These are phyloP conservation scores for Fusarium camptoceras DNA, from an alignment of 2,329 filamentous ascomycete genomes.

Conservation along the genomic window DNA sequence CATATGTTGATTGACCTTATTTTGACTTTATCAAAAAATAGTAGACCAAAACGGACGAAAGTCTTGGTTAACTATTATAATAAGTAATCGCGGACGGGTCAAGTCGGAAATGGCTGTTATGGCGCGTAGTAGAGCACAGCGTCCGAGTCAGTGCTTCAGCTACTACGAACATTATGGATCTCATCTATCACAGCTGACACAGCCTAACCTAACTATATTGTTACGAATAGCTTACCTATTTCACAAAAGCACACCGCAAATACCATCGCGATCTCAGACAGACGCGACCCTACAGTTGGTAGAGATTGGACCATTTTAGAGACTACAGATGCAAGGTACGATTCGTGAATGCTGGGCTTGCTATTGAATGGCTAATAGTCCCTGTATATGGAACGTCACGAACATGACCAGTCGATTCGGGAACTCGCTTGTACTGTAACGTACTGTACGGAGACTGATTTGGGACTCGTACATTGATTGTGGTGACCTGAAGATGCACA, in stretches of 20 bases:
- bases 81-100: not conserved
- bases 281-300: not conserved
- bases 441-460: not conserved
- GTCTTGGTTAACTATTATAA: not conserved
- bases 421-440: not conserved
- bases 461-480: conserved; percentile 10
- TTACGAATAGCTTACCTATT: not conserved
- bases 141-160: conserved; percentile 8
- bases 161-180: not conserved
- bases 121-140: not conserved
- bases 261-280: not conserved
- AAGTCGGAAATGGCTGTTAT: not conserved
- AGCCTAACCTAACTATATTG: not conserved
- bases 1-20: not conserved
- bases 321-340: not conserved
- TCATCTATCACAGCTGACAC: not conserved
- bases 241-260: conserved; percentile 2
- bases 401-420: not conserved
- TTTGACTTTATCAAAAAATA: not conserved
- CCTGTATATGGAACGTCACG: not conserved
- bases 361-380: not conserved
- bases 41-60: not conserved
- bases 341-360: not conserved
- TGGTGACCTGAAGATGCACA: conserved; percentile 20
- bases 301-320: not conserved